Percentiles rank a stretch among this genome's conserved stretches.
Evolutionary conservation across 805 yeast species (phyloP).

Genomic region (Aciculoconidium aculeatum): DNA sequence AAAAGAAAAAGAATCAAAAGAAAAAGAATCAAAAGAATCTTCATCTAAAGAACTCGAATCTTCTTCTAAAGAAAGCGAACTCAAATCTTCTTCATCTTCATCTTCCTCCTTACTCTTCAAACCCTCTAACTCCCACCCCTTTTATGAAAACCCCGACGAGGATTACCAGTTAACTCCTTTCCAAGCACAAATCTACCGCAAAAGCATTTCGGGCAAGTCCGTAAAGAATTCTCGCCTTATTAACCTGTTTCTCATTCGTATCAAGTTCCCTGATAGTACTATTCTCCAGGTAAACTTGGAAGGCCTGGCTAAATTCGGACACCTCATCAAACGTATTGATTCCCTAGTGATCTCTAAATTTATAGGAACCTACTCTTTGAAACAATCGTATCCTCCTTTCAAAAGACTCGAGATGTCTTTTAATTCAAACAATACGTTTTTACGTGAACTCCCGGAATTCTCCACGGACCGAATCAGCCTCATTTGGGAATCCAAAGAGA

Average conservation of each 20-base stretch:
- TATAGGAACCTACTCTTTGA: conserved; percentile 25
- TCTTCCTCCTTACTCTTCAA: no score
- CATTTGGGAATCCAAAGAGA: conserved; percentile 27
- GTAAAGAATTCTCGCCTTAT: conserved; percentile 9
- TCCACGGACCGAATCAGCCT: conserved; percentile 24
- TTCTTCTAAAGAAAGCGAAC: conserved; percentile 1
- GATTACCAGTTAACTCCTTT: conserved; percentile 35
- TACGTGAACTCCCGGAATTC: conserved; percentile 26
- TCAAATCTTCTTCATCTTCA: no score
- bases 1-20: no score
- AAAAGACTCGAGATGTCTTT: conserved; percentile 22
- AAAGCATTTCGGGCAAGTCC: conserved; percentile 20
- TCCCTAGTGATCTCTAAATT: conserved; percentile 22
- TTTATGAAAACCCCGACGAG: conserved; percentile 37
- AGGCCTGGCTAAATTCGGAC: conserved; percentile 29
- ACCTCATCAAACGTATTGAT: conserved; percentile 31
- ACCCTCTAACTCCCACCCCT: conserved; percentile 3
- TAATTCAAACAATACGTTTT: conserved; percentile 17
- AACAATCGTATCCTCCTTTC: conserved; percentile 36
- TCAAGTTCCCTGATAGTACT: conserved; percentile 34
- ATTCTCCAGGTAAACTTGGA: conserved; percentile 30
- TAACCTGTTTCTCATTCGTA: conserved; percentile 21
- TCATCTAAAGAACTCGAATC: no score
- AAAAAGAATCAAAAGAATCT: no score
- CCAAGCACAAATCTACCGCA: conserved; percentile 34